Base-by-base conservation (phyloP, 2,329 filamentous ascomycete species). In the Tetracladium maxilliforme region DNA sequence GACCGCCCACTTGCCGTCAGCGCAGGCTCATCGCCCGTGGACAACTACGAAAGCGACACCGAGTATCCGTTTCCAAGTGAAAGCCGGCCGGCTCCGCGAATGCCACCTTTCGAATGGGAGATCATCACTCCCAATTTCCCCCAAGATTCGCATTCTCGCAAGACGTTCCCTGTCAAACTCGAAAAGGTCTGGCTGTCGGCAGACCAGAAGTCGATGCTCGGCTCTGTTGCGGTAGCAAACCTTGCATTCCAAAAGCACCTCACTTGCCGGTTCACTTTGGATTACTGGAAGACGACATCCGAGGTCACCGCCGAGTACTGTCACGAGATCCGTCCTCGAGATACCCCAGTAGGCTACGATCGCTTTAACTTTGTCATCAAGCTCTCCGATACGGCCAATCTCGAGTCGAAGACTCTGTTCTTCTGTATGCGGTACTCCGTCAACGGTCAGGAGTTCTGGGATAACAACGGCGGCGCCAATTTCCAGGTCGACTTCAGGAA, bases 251-350 rank as follows among this genome's bases (percentile, higher is more conserved):
- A 86, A 27, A 98, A 98, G 54, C 51, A 63, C 6, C 82, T 98
- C 27, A 72, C 78, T n/a, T 87, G 83, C 48, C 73, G 90, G 25
- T 98, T 98, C 50, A 98, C 90, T 0, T 66, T 94, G 23, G 90
- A 98, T 49, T 90, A 92, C 54, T 98, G 90, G 90, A 93, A 92
- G 63, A 98, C 90, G 0, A 92, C 86, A 0, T 98, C 90, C 1
- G 90, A 98, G 47, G 79, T 95, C 3, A 64, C 66, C 19, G 87
- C 82, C n/a, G 84, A 94, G 41, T 98, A 70, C 55, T 76, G 74
- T 46, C 70, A 80, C 33, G 80, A 90, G 51, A 67, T 87, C 22
- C 70, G 72, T 21, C 70, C 70, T 15, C 69, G 69, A 37, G 69
- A 77, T 21, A 58, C 57, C 4, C 56, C 68, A 13, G 63, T 77